phyloP scores from a whole-genome alignment of 2,329 filamentous ascomycete species.

The Gliomastix tumulicola region DNA sequence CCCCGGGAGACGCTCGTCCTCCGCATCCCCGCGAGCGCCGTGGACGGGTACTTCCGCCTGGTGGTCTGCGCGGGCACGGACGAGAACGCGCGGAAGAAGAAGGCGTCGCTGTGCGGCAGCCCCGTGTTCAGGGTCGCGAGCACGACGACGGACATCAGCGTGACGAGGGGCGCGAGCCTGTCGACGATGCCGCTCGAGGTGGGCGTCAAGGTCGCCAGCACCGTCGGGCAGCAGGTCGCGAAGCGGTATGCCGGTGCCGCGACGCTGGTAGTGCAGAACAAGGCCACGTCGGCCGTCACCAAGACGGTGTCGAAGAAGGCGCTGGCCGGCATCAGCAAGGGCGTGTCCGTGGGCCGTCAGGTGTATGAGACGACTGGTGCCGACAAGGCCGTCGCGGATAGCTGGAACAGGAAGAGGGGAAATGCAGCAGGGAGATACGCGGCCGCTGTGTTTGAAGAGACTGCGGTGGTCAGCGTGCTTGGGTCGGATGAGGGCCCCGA shows the following conservation, averaged over 20 bases:
- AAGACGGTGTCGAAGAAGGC: slow-evolving; percentile 11
- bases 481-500: slow-evolving; percentile 44
- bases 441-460: slow-evolving; percentile 20
- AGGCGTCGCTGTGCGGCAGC: slow-evolving; percentile 55
- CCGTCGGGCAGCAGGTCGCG: slow-evolving; percentile 36
- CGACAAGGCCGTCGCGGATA: slow-evolving; percentile 16
- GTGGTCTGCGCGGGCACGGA: slow-evolving; percentile 46
- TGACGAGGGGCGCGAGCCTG: slow-evolving; percentile 58
- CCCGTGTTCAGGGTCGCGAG: slow-evolving; percentile 65
- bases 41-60: slow-evolving; percentile 63
- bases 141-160: slow-evolving; percentile 52
- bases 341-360: slow-evolving; percentile 10
- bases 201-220: slow-evolving; percentile 49
- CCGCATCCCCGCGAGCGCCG: slow-evolving; percentile 54
- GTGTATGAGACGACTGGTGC: slow-evolving; percentile 27
- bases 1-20: slow-evolving; percentile 58
- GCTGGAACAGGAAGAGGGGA: slow-evolving; percentile 28
- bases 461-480: slow-evolving; percentile 27
- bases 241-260: slow-evolving; percentile 33
- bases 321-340: slow-evolving; percentile 12
- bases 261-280: slow-evolving; percentile 28
- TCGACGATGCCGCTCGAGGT: slow-evolving; percentile 59
- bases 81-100: too few species aligned
- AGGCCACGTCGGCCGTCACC: slow-evolving; percentile 27
- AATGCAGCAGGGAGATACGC: slow-evolving; percentile 29